These are phyloP conservation scores for Hanseniaspora singularis DNA, from an alignment of 805 yeast species.

Conservation along the genomic window DNA sequence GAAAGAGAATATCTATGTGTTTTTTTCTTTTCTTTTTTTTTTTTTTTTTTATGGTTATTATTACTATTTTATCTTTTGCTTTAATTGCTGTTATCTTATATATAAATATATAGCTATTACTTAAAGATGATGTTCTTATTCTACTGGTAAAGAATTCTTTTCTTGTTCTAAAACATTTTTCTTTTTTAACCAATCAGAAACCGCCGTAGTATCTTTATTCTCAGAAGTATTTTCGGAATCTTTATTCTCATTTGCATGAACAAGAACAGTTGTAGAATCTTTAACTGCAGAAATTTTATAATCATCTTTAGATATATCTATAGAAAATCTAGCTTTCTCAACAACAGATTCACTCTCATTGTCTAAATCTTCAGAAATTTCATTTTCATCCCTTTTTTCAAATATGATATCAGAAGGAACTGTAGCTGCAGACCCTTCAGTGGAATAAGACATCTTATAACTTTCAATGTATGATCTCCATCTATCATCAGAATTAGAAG, in stretches of 20 bases:
- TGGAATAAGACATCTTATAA: slow-evolving; percentile 87
- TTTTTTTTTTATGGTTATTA: no score
- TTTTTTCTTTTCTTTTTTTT: no score
- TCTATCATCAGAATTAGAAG: slow-evolving; percentile 48
- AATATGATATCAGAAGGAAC: slow-evolving; percentile 40
- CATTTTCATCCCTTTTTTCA: slow-evolving; percentile 37
- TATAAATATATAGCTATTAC: no score
- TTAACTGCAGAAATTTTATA: slow-evolving; percentile 17
- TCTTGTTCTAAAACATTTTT: background rate
- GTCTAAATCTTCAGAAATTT: slow-evolving; percentile 30
- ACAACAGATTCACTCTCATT: slow-evolving; percentile 36
- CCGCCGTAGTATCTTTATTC: slow-evolving; percentile 15
- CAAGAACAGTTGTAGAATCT: slow-evolving; percentile 18
- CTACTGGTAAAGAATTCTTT: background rate
- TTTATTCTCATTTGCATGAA: slow-evolving; percentile 2
- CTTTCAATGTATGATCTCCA: slow-evolving; percentile 93
- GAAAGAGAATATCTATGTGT: slow-evolving; percentile 18
- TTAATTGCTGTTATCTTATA: no score
- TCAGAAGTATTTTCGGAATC: slow-evolving; percentile 10
- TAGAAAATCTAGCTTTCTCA: slow-evolving; percentile 29
- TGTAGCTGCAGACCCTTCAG: slow-evolving; percentile 65
- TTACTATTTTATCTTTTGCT: no score
- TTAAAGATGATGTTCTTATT: no score
- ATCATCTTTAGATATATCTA: slow-evolving; percentile 17
- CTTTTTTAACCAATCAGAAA: background rate